Conservation (phyloP, 148 eudicot species). For the Nepenthes mirabilis region DNA sequence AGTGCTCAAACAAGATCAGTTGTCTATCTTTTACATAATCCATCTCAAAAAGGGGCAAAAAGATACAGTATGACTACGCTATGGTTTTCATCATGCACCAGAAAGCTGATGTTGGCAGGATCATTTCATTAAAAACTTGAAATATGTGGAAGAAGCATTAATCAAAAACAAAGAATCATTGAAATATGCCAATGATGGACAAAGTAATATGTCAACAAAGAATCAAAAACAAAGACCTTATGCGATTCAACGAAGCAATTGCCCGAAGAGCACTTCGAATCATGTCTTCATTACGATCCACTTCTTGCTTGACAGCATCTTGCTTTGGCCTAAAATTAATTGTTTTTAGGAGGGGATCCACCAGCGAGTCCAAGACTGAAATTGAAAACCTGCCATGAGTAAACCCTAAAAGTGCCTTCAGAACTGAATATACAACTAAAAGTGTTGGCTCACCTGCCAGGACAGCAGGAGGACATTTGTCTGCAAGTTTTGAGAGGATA, state of each 20-base stretch:
- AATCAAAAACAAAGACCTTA: slow-evolving; percentile 59
- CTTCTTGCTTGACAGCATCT: slow-evolving; percentile 99
- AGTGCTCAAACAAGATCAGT: too few species aligned
- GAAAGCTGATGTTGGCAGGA: too few species aligned
- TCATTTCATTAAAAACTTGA: not conserved
- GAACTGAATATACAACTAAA: not conserved
- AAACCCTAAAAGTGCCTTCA: not conserved
- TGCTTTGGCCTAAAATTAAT: slow-evolving; percentile 83
- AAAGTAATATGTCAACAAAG: not conserved
- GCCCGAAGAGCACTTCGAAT: slow-evolving; percentile 90
- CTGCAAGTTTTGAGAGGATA: slow-evolving; percentile 88
- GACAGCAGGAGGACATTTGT: slow-evolving; percentile 91
- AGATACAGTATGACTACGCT: too few species aligned
- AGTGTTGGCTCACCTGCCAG: slow-evolving; percentile 51
- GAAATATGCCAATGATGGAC: not conserved
- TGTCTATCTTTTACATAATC: too few species aligned
- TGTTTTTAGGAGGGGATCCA: slow-evolving; percentile 92
- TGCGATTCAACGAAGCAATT: slow-evolving; percentile 70
- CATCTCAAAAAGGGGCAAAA: too few species aligned
- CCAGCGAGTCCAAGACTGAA: slow-evolving; percentile 92
- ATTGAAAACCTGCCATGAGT: slow-evolving; percentile 6
- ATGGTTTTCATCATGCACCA: too few species aligned
- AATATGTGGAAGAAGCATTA: not conserved
- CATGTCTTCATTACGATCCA: slow-evolving; percentile 99
- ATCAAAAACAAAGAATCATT: not conserved